These are phyloP conservation scores for Ustilago bromivora DNA, from an alignment of 1,284 basidiomycete species.

Conservation along the genomic window DNA sequence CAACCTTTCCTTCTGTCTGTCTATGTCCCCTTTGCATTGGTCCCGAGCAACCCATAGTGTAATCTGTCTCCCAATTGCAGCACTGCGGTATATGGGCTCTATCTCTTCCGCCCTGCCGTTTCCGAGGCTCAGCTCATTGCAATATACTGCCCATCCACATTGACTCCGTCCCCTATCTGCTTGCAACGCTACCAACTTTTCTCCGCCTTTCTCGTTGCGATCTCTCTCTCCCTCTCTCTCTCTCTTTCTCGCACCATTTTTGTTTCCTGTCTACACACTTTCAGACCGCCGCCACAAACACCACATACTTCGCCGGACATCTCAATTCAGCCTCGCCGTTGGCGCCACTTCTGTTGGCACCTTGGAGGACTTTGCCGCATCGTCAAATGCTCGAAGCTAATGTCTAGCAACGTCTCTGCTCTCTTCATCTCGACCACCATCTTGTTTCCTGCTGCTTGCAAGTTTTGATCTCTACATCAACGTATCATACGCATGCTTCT, in stretches of 20 bases:
- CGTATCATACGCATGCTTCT: not conserved
- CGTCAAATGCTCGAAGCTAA: not conserved
- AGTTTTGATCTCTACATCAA: not conserved
- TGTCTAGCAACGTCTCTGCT: not conserved
- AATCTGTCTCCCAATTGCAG: not conserved
- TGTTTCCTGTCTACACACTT: not conserved
- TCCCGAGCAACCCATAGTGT: conserved; percentile 20
- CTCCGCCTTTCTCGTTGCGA: not conserved
- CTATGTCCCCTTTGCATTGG: conserved; percentile 4
- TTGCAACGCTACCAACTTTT: not conserved
- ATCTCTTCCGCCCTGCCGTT: not conserved
- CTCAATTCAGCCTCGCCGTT: not conserved
- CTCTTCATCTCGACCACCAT: not conserved
- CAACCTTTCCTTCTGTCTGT: not conserved
- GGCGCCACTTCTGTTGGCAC: not conserved
- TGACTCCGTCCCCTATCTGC: not conserved
- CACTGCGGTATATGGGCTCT: not conserved
- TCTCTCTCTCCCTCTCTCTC: not conserved
- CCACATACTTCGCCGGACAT: not conserved
- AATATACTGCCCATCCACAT: conserved; percentile 20
- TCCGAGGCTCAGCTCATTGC: not conserved
- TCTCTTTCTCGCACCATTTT: not conserved
- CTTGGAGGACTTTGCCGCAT: not conserved
- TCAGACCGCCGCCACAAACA: not conserved
- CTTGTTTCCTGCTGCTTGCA: not conserved